Evolutionary conservation across 2,329 filamentous ascomycete genomes (phyloP), one percentile per base, ranked within the genome.

Genomic region (Fusarium xylarioides): DNA sequence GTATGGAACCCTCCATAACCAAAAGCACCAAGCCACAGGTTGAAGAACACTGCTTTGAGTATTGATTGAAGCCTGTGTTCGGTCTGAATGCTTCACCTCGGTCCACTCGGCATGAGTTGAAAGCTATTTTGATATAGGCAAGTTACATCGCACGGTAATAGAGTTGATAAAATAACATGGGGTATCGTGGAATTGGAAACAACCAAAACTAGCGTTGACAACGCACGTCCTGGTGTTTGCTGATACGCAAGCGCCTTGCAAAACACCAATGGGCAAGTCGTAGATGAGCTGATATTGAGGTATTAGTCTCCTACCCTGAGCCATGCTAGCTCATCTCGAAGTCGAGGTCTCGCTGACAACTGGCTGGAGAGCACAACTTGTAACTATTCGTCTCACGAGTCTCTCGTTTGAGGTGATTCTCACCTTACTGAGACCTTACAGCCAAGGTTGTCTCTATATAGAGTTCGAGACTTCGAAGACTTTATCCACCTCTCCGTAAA

Each of bases 91-190:
- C 42, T 42, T 68, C 47, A 47, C 60, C 60, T 62, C 54, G 50
- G 54, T 49, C 63, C 44, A 40, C 55, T 56, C 53, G 53, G 52
- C 57, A 65, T 54, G 30, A n/a, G n/a, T 23, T 50, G 26, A 47
- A 43, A 47, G 34, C 59, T 64, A 65, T 69, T 64, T 43, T 65
- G 30, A 65, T 63, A 49, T 58, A 37, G 63, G 28, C 55, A 54
- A 43, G 55, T 74, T 74, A 65, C 67, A 74, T 74, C 63, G 63
- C 55, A 71, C 40, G 14, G 21, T 43, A 38, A 50, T 74, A 74
- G 56, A 72, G 71, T 59, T 74, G 40, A 35, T 46, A 37, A 49
- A 58, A 49, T 43, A 61, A 30, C 61, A 73, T 54, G 63, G 62
- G 44, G 50, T 7, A 49, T 55, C 50, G 40, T 50, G 37, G 42